Percentiles rank a stretch among this genome's conserved stretches.
phyloP scores from a whole-genome alignment of 1,284 basidiomycete genomes.

The Caloboletus firmus region DNA sequence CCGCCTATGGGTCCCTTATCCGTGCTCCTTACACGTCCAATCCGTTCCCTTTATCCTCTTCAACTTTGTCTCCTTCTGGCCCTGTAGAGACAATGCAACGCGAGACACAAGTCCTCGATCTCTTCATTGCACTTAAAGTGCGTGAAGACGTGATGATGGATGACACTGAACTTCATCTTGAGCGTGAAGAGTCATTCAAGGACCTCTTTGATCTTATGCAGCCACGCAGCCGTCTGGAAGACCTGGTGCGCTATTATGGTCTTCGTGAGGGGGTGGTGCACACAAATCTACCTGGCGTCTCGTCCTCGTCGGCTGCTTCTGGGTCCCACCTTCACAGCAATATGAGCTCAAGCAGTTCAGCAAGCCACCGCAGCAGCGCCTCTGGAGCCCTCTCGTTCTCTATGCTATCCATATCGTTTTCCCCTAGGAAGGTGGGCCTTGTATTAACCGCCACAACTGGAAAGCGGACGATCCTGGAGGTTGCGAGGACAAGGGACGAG shows the following conservation, averaged over 20 bases:
- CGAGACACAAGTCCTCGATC: slow-evolving; percentile 71
- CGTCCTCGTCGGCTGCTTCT: slow-evolving; percentile 10
- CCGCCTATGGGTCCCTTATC: slow-evolving; percentile 60
- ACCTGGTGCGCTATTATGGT: slow-evolving; percentile 65
- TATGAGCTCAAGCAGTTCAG: slow-evolving; percentile 1
- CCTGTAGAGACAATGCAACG: slow-evolving; percentile 46
- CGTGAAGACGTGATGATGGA: slow-evolving; percentile 73
- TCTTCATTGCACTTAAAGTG: slow-evolving; percentile 74
- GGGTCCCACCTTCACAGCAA: not conserved
- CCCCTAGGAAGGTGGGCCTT: slow-evolving; percentile 56
- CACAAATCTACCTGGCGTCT: slow-evolving; percentile 12
- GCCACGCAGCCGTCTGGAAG: slow-evolving; percentile 69
- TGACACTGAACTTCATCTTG: slow-evolving; percentile 68
- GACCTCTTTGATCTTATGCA: slow-evolving; percentile 76
- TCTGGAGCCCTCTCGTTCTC: slow-evolving; percentile 49
- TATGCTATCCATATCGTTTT: slow-evolving; percentile 56
- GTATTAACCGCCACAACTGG: slow-evolving; percentile 41
- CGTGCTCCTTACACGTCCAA: slow-evolving; percentile 69
- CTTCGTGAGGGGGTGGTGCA: slow-evolving; percentile 51
- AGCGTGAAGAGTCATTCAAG: slow-evolving; percentile 67
- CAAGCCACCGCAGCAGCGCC: slow-evolving; percentile 1
- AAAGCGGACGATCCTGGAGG: slow-evolving; percentile 60
- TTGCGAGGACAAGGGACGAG: slow-evolving; percentile 52
- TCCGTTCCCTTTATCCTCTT: slow-evolving; percentile 58
- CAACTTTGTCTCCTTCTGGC: slow-evolving; percentile 30